Base-by-base conservation (phyloP, 768 basidiomycete genomes). In the Kwoniella dendrophila region DNA sequence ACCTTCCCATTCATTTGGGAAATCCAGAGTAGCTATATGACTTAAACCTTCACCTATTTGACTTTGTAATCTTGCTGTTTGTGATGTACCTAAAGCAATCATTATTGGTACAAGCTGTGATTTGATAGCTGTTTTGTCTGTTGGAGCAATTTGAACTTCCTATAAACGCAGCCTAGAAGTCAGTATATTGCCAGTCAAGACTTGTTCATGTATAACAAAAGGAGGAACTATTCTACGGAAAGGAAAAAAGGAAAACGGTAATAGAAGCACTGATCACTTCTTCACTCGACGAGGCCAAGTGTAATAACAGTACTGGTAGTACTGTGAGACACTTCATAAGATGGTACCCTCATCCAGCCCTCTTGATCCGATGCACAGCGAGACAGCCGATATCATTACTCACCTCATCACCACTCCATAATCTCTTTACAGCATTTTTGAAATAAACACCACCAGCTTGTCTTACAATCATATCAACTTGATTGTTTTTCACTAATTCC, bases 31-130 rank as follows among this genome's bases (percentile, higher is more conserved):
- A 14, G 96, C 94, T 74, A 98, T 89, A 69, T 94, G 84, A 7
- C 93, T 88, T 32, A 98, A 88, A 10, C 92, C 86, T 80, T 99
- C 94, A 16, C 92, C 94, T 33, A 98, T 85, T 80, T 98, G 93
- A 1, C 88, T 86, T 61, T 81, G 81, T 27, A 81, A 66, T 26
- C 72, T 69, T 3, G 80, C 71, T n/a, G 75, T 71, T 22, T 85
- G 80, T 6, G 89, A 84, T 61, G 82, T 82, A 0, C 92, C 90
- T 33, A 97, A 83, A 22, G 86, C 78, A 63, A 98, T 86, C 95
- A 99, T 97, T 40, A 92, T 88, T 2, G 90, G 89, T 0, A 99
- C 88, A 47, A 99, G 85, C 69, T 89, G 86, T 1, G 83, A 78
- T 69, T 90, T 87, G 62, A 98, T 82, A 0, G 85, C 76, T 4